These are phyloP conservation scores for Colletotrichum coccodes DNA, from an alignment of 2,329 filamentous ascomycete genomes.

Conservation along the genomic window DNA sequence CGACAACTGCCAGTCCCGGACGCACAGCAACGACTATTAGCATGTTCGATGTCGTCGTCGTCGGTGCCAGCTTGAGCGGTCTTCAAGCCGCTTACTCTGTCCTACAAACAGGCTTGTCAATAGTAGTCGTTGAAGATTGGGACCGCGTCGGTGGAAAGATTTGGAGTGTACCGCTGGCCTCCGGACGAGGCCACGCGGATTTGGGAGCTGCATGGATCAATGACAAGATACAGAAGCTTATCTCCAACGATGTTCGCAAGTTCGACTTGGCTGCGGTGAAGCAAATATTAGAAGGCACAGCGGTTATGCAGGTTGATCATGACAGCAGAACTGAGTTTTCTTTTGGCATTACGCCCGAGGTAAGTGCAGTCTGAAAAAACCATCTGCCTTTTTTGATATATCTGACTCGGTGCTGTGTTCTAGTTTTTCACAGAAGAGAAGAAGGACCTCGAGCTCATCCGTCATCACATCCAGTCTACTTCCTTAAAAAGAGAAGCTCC, in stretches of 20 bases:
- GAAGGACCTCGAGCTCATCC: constrained; percentile 43
- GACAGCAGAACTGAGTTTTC: constrained; percentile 41
- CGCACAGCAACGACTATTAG: too few species aligned
- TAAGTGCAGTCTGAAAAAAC: constrained; percentile 24
- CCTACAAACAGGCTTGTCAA: constrained; percentile 43
- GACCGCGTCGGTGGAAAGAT: constrained; percentile 55
- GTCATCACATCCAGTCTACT: constrained; percentile 47
- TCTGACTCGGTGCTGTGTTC: too few species aligned
- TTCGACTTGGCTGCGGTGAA: constrained; percentile 42
- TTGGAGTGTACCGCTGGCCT: constrained; percentile 37
- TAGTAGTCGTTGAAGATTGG: constrained; percentile 50
- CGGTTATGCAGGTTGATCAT: constrained; percentile 41
- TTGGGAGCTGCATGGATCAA: constrained; percentile 38
- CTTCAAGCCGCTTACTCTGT: constrained; percentile 46
- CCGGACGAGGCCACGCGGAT: constrained; percentile 37
- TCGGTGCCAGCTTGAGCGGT: constrained; percentile 51
- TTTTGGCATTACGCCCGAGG: constrained; percentile 45
- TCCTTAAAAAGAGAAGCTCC: constrained; percentile 39
- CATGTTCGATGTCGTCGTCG: constrained; percentile 46
- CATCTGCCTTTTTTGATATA: not conserved
- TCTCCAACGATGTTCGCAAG: constrained; percentile 42
- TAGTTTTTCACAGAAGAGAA: constrained; percentile 45
- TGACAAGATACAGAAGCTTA: constrained; percentile 42
- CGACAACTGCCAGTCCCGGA: too few species aligned
- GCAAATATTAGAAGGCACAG: constrained; percentile 43